phyloP scores from a whole-genome alignment of 2,329 filamentous ascomycete species.

The Fusarium pseudocircinatum region DNA sequence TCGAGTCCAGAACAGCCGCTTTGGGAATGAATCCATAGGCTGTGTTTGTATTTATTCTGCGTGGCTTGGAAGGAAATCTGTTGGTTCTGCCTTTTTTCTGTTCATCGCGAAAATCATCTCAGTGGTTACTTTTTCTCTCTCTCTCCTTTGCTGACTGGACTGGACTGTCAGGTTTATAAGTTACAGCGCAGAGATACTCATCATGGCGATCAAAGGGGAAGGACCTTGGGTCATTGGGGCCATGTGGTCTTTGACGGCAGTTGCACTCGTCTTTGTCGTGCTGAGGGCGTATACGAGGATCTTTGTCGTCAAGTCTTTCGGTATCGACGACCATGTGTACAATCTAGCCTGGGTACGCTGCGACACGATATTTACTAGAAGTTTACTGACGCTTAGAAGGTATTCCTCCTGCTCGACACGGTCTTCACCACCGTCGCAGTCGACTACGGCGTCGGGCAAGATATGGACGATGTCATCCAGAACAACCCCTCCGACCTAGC shows the following conservation, averaged over 20 bases:
- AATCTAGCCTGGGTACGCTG: conserved; percentile 30
- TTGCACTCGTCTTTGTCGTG: conserved; percentile 45
- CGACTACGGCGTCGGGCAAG: conserved; percentile 48
- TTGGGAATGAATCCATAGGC: not conserved
- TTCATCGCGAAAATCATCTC: not conserved
- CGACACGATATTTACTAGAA: not conserved
- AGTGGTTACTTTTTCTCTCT: not conserved
- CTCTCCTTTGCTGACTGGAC: not conserved
- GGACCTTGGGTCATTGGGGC: conserved; percentile 35
- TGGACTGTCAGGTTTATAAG: not conserved
- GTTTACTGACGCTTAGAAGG: not conserved
- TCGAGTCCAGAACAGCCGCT: not conserved
- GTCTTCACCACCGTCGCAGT: conserved; percentile 46
- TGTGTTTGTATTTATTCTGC: not conserved
- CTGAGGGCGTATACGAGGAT: conserved; percentile 51
- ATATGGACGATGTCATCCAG: conserved; percentile 37
- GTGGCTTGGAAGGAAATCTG: not conserved
- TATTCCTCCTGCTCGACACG: conserved; percentile 47
- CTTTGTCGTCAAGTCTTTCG: conserved; percentile 43
- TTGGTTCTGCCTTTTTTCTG: not conserved
- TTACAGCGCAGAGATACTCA: not conserved
- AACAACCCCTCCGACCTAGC: conserved; percentile 32
- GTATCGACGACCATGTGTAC: conserved; percentile 50
- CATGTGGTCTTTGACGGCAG: conserved; percentile 42
- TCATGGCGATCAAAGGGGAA: conserved; percentile 32